Evolutionary conservation across 768 basidiomycete species (phyloP), one percentile per base, ranked within the genome.

Genomic region (Tephrocybe rancida): DNA sequence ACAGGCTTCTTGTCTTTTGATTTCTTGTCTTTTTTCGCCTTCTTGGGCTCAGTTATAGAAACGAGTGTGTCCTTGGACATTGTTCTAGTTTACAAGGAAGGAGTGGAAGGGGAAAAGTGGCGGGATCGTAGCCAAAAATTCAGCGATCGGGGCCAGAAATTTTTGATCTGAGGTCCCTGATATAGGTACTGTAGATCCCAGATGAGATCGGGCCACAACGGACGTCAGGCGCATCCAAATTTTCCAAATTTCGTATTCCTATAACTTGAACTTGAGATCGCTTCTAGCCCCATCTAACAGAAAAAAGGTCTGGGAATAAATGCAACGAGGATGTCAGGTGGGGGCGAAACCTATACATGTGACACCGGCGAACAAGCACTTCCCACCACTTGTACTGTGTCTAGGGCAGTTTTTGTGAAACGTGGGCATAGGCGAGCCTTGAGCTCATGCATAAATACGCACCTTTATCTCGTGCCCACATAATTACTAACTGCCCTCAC

Each of bases 41-140:
- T 70, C 38, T 57, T 55, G 16, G 29, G 35, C 53, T 63, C 57
- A 54, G 61, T 18, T 37, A 50, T 35, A 10, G 27, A 16, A 27
- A n/a, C n/a, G 26, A 50, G 27, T 2, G 56, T 59, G 57, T 69
- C 67, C 27, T 64, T 64, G 18, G 69, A 69, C 70, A 72, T 72
- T 19, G 32, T 37, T 14, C 8, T 32, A 44, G 18, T 5, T 30
- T 22, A 18, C 30, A 42, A 7, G 25, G 39, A 39, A n/a, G 30
- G 18, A 38, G 21, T 8, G 18, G 26, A 21, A 5, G 32, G 19
- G 5, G 34, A 14, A 29, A 48, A 18, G 9, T 9, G 22, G 14
- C 9, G 30, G 37, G 27, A 37, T 34, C 39, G 35, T 48, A 39
- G 30, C 44, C 18, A 34, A 48, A 48, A 56, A 35, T 34, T 19